Conservation (phyloP, 2,329 filamentous ascomycete species). For the Cladosporium sphaerospermum region DNA sequence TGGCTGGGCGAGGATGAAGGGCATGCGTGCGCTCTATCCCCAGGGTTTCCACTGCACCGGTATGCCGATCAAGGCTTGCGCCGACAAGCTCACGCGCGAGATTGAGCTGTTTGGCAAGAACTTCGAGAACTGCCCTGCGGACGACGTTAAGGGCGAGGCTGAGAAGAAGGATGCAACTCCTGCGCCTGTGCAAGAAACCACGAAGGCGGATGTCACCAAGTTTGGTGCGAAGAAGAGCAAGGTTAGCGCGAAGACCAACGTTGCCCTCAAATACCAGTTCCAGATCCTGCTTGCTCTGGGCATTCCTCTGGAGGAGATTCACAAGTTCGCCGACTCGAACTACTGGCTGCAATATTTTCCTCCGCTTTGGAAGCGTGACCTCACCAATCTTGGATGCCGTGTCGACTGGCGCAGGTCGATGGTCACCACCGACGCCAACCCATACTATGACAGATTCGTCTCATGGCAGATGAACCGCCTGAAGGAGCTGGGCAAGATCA, state of each 20-base stretch:
- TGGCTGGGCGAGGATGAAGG: slow-evolving; percentile 83
- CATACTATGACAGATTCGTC: slow-evolving; percentile 92
- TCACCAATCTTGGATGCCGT: slow-evolving; percentile 75
- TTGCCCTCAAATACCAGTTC: slow-evolving; percentile 93
- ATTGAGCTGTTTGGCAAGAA: slow-evolving; percentile 81
- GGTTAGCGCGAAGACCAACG: slow-evolving; percentile 71
- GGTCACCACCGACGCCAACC: slow-evolving; percentile 93
- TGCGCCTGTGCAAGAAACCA: slow-evolving; percentile 56
- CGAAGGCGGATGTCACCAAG: slow-evolving; percentile 80
- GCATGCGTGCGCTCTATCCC: slow-evolving; percentile 80
- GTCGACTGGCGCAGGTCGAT: slow-evolving; percentile 92
- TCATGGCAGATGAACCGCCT: slow-evolving; percentile 96
- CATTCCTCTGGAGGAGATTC: slow-evolving; percentile 80
- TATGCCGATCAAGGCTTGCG: slow-evolving; percentile 96
- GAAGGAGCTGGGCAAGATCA: slow-evolving; percentile 84
- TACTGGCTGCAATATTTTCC: slow-evolving; percentile 93
- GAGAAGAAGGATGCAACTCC: slow-evolving; percentile 38
- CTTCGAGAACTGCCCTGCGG: slow-evolving; percentile 70
- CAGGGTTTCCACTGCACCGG: slow-evolving; percentile 95
- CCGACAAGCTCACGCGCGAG: slow-evolving; percentile 89
- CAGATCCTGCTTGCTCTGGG: slow-evolving; percentile 91
- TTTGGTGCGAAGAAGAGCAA: slow-evolving; percentile 92
- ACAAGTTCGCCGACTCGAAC: slow-evolving; percentile 84
- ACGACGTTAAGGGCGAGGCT: slow-evolving; percentile 43
- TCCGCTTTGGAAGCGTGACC: slow-evolving; percentile 68